Percentiles rank a stretch among this genome's conserved stretches.
These are phyloP conservation scores for Calonectria pauciramosa DNA, from an alignment of 2,329 filamentous ascomycete genomes.

Conservation along the genomic window DNA sequence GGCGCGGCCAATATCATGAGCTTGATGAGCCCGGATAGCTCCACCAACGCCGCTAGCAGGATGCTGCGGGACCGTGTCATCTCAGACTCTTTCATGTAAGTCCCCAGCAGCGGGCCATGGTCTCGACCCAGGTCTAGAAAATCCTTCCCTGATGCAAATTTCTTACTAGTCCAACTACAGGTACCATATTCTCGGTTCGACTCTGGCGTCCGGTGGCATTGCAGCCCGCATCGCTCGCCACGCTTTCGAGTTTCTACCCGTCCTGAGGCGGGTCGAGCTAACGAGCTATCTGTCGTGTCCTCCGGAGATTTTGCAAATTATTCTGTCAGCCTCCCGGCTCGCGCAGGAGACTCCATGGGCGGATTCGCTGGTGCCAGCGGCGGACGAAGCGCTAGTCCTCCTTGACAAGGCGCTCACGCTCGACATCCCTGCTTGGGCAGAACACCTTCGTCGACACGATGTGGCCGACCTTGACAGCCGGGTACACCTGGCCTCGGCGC, in stretches of 20 bases:
- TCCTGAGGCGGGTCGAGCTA: slow-evolving; percentile 58
- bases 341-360: slow-evolving; percentile 54
- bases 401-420: slow-evolving; percentile 58
- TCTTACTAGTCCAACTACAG: slow-evolving; percentile 43
- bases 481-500: slow-evolving; percentile 60
- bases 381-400: slow-evolving; percentile 55
- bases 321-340: slow-evolving; percentile 60
- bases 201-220: slow-evolving; percentile 52
- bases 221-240: slow-evolving; percentile 56
- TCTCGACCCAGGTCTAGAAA: slow-evolving; percentile 4
- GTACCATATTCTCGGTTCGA: slow-evolving; percentile 58
- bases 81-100: slow-evolving; percentile 63
- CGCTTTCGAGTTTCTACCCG: slow-evolving; percentile 54
- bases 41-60: slow-evolving; percentile 48
- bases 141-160: background rate
- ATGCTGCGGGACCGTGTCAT: slow-evolving; percentile 61
- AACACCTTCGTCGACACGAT: slow-evolving; percentile 52
- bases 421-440: slow-evolving; percentile 59
- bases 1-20: slow-evolving; percentile 60
- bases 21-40: slow-evolving; percentile 49
- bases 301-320: slow-evolving; percentile 59
- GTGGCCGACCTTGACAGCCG: slow-evolving; percentile 58
- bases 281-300: slow-evolving; percentile 60
- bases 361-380: slow-evolving; percentile 48
- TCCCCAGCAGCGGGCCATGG: slow-evolving; percentile 15